Percentiles rank a stretch among this genome's conserved stretches.
Evolutionary conservation across 1,139 yeast species (phyloP).

Genomic region (Magnusiomyces paraingens): DNA sequence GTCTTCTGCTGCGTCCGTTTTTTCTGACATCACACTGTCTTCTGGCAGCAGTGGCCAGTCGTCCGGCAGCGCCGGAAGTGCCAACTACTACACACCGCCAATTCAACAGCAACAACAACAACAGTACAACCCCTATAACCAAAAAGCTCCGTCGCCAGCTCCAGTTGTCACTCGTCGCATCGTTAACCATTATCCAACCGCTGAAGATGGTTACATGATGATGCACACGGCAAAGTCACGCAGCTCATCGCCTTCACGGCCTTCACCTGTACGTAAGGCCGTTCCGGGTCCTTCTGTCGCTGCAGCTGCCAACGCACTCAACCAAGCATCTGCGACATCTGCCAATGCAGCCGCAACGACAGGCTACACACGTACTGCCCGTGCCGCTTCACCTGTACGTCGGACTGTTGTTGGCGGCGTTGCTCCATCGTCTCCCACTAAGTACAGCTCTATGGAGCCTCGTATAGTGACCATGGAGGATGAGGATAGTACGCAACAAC

Average conservation of each 20-base stretch:
- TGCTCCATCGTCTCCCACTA: neutral
- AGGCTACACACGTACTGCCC: neutral
- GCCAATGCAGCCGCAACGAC: neutral
- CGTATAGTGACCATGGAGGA: slow-evolving; percentile 15
- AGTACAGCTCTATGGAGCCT: slow-evolving; percentile 8
- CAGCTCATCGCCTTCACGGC: neutral
- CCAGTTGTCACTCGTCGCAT: neutral
- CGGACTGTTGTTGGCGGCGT: neutral
- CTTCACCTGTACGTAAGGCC: slow-evolving; percentile 7
- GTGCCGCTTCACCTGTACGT: slow-evolving; percentile 10
- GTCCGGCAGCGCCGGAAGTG: slow-evolving; percentile 3
- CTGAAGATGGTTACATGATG: neutral
- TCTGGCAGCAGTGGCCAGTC: slow-evolving; percentile 4
- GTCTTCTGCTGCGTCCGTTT: slow-evolving; percentile 15
- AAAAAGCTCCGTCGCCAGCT: slow-evolving; percentile 8
- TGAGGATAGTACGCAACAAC: slow-evolving; percentile 15
- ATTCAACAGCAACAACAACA: slow-evolving; percentile 10
- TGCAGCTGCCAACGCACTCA: slow-evolving; percentile 8
- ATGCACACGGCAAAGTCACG: neutral
- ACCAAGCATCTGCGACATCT: neutral
- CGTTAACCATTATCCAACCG: neutral
- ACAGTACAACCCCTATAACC: slow-evolving; percentile 11
- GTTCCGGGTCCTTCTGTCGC: neutral
- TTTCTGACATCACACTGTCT: slow-evolving; percentile 12
- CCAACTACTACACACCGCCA: slow-evolving; percentile 13